Conservation (phyloP, 192 early-diverging fungal species). For the Coemansia sp. region DNA sequence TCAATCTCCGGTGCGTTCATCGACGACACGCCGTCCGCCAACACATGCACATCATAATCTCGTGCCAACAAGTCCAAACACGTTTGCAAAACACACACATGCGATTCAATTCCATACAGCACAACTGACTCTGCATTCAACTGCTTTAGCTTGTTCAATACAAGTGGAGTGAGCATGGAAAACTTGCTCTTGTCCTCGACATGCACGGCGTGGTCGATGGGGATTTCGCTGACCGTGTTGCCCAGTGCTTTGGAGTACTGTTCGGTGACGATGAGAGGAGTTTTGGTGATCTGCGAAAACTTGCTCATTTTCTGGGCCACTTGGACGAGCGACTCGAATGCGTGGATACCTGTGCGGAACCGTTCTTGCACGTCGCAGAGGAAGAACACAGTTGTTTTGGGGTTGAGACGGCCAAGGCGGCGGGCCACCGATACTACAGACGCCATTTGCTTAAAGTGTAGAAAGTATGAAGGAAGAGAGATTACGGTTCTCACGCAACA, state of each 20-base stretch:
- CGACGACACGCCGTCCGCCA: conserved; percentile 92
- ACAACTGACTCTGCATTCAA: conserved; percentile 66
- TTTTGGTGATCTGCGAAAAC: conserved; percentile 69
- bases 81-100: conserved; percentile 95
- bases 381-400: conserved; percentile 76
- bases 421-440: conserved; percentile 31
- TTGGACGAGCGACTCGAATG: conserved; percentile 75
- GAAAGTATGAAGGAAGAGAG: not conserved
- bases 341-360: conserved; percentile 75
- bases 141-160: conserved; percentile 57
- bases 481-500: not conserved
- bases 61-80: conserved; percentile 82
- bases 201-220: conserved; percentile 62
- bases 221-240: conserved; percentile 72
- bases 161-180: conserved; percentile 76
- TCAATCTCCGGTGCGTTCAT: conserved; percentile 79
- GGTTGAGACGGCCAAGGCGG: conserved; percentile 57
- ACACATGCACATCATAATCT: conserved; percentile 80
- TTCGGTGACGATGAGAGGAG: conserved; percentile 90
- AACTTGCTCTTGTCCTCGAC: conserved; percentile 79
- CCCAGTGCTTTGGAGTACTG: conserved; percentile 77
- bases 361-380: conserved; percentile 92
- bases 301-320: conserved; percentile 85
- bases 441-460: conserved; percentile 9
- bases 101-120: conserved; percentile 91